Conservation (phyloP, 2,329 filamentous ascomycete species). For the Scedosporium minutisporum region DNA sequence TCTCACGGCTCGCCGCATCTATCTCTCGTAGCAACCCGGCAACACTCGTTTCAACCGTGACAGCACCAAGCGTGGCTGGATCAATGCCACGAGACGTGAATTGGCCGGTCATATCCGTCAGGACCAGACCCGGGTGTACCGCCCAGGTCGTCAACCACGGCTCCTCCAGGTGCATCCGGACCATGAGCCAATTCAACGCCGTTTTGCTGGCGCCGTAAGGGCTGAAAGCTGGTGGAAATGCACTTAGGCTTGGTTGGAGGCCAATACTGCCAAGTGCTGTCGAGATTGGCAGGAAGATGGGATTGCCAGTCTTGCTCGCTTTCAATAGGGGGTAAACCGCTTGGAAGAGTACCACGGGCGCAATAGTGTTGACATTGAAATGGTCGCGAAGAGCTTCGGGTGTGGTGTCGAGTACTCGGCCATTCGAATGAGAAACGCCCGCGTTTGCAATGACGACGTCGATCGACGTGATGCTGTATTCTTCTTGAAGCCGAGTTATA, state of each 20-base stretch:
- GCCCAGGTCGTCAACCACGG: constrained; percentile 14
- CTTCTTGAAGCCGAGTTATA: constrained; percentile 18
- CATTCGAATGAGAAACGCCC: constrained; percentile 25
- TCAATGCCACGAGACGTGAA: not conserved
- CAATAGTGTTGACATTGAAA: constrained; percentile 27
- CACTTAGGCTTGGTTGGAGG: constrained; percentile 11
- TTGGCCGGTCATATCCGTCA: not conserved
- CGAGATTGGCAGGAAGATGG: constrained; percentile 18
- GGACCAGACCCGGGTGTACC: constrained; percentile 10
- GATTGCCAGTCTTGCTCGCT: constrained; percentile 10
- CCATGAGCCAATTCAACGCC: constrained; percentile 12
- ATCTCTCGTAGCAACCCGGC: not conserved
- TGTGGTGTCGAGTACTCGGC: constrained; percentile 20
- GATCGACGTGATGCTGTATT: constrained; percentile 27
- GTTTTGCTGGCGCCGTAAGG: constrained; percentile 13
- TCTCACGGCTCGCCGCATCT: not conserved
- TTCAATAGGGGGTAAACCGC: constrained; percentile 18
- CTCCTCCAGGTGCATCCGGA: constrained; percentile 14
- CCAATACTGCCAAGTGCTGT: constrained; percentile 15
- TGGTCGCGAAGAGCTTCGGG: constrained; percentile 26
- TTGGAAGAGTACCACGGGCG: constrained; percentile 11
- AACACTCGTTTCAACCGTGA: not conserved
- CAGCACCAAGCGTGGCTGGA: not conserved
- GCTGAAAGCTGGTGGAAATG: constrained; percentile 4
- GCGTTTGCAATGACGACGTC: constrained; percentile 46